Conservation (phyloP, 768 basidiomycete species). For the Termitomyces sp. region DNA sequence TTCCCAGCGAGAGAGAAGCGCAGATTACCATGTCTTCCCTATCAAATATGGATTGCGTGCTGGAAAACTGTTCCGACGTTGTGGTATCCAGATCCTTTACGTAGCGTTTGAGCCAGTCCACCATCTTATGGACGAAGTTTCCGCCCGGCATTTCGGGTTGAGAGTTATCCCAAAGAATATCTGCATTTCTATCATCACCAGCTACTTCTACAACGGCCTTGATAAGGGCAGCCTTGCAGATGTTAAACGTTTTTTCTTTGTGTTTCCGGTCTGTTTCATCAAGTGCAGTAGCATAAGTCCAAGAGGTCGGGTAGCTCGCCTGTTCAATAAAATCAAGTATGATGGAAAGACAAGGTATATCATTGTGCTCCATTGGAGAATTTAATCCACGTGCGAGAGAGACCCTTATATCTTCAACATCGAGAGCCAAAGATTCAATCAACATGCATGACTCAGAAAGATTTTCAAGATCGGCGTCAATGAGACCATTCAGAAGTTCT, state of each 20-base stretch:
- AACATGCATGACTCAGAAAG: slow-evolving; percentile 72
- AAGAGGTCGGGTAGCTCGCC: slow-evolving; percentile 62
- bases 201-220: slow-evolving; percentile 83
- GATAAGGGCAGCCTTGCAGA: slow-evolving; percentile 82
- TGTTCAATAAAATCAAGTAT: slow-evolving; percentile 74
- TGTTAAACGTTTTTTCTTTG: slow-evolving; percentile 69
- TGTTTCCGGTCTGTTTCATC: slow-evolving; percentile 46
- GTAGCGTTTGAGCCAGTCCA: slow-evolving; percentile 66
- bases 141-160: slow-evolving; percentile 57
- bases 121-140: slow-evolving; percentile 66
- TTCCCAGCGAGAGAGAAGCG: slow-evolving; percentile 78
- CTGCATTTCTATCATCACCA: slow-evolving; percentile 74
- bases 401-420: slow-evolving; percentile 70
- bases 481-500: slow-evolving; percentile 37
- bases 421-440: slow-evolving; percentile 72
- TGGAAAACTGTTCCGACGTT: slow-evolving; percentile 22
- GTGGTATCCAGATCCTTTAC: slow-evolving; percentile 30
- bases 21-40: slow-evolving; percentile 80
- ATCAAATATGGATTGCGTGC: slow-evolving; percentile 14
- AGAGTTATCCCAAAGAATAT: slow-evolving; percentile 70
- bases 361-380: slow-evolving; percentile 51
- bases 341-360: slow-evolving; percentile 50
- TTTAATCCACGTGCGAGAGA: slow-evolving; percentile 63
- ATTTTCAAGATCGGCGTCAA: slow-evolving; percentile 63
- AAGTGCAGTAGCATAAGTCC: slow-evolving; percentile 43